Evolutionary conservation across 2,329 filamentous ascomycete species (phyloP).

Genomic region (Onygena corvina): DNA sequence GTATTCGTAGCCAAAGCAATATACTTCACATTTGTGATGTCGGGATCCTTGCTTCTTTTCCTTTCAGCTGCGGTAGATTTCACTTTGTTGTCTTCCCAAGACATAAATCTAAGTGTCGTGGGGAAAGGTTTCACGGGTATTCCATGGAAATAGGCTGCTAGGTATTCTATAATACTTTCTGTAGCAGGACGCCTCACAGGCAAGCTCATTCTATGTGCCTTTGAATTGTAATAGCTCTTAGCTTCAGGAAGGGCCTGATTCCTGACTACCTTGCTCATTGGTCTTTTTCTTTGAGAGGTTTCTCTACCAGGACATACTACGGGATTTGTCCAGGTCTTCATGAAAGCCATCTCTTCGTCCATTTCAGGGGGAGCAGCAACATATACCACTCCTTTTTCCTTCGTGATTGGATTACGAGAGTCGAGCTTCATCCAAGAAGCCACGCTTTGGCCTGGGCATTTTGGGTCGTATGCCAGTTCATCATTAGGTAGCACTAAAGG

Average conservation of each 20-base stretch:
- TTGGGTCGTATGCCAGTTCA: slow-evolving; percentile 44
- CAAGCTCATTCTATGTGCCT: not conserved
- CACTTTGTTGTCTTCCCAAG: slow-evolving; percentile 34
- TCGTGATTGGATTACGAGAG: slow-evolving; percentile 41
- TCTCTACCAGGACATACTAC: not conserved
- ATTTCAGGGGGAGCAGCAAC: slow-evolving; percentile 39
- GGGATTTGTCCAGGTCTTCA: slow-evolving; percentile 35
- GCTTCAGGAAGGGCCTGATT: no score
- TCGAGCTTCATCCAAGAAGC: slow-evolving; percentile 39
- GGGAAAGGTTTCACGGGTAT: slow-evolving; percentile 39
- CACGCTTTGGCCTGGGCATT: slow-evolving; percentile 42
- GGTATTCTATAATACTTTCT: slow-evolving; percentile 32
- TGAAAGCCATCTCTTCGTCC: slow-evolving; percentile 24
- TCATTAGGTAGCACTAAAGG: slow-evolving; percentile 50
- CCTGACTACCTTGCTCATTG: no score
- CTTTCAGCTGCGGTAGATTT: not conserved
- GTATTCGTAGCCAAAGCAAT: slow-evolving; percentile 37
- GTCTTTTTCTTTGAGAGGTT: slow-evolving; percentile 16
- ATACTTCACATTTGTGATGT: not conserved
- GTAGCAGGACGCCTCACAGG: slow-evolving; percentile 15
- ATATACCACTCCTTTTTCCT: slow-evolving; percentile 41
- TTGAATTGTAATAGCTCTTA: not conserved
- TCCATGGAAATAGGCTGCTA: slow-evolving; percentile 44
- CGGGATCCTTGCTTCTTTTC: slow-evolving; percentile 7
- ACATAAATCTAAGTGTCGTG: slow-evolving; percentile 34